phyloP scores from a whole-genome alignment of 805 yeast species.

The Metschnikowia peoriensis region DNA sequence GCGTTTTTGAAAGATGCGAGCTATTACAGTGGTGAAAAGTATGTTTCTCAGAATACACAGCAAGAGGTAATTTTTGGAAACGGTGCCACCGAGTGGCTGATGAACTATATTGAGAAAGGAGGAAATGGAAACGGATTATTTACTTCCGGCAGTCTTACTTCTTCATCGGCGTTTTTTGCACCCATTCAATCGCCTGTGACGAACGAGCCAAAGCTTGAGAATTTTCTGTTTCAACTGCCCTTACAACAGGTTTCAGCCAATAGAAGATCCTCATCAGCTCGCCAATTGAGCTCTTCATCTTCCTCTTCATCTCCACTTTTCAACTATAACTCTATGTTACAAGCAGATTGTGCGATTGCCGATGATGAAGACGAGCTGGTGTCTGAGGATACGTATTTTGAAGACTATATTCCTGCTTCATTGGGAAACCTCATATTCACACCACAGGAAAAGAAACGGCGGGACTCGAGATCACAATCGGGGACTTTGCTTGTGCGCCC shows the following conservation, averaged over 20 bases:
- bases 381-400: conserved; percentile 45
- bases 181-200: background rate
- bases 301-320: conserved; percentile 10
- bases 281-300: conserved; percentile 3
- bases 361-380: conserved; percentile 29
- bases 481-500: conserved; percentile 35
- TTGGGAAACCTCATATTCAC: conserved; percentile 73
- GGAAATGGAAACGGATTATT: background rate
- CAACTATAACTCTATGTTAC: background rate
- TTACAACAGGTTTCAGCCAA: background rate
- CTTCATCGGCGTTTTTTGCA: background rate
- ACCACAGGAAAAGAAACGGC: conserved; percentile 67
- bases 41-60: background rate
- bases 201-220: background rate
- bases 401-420: conserved; percentile 80
- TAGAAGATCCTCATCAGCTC: background rate
- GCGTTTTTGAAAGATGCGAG: conserved; percentile 4
- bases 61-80: background rate
- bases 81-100: background rate
- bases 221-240: background rate
- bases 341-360: conserved; percentile 22
- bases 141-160: background rate
- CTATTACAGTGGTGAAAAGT: background rate
- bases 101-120: too few relatives aligned
- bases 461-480: conserved; percentile 62